Percentiles rank a stretch among this genome's conserved stretches.
Conservation (phyloP, 164 flowering plant genomes). For the Sedum album region DNA sequence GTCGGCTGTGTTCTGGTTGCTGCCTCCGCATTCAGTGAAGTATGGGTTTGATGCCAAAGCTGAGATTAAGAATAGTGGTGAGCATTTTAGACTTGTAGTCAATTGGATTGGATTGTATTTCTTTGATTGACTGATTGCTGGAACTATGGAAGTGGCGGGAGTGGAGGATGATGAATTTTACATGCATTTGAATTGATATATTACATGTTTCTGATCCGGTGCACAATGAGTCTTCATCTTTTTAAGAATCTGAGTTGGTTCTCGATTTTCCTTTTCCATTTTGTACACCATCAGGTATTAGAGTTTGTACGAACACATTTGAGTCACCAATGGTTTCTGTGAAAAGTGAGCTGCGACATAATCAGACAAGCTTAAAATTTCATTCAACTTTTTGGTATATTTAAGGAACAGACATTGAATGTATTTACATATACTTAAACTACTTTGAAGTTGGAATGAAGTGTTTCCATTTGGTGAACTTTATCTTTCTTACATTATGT, state of each 20-base stretch:
- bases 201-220: no score
- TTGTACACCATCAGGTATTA: not conserved
- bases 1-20: conserved; percentile 43
- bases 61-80: conserved; percentile 35
- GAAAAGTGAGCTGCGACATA: not conserved
- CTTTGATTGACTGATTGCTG: conserved; percentile 6
- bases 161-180: no score
- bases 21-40: conserved; percentile 20
- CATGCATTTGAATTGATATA: no score
- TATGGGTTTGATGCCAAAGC: conserved; percentile 36
- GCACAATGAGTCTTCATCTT: not conserved
- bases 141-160: no score
- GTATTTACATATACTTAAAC: not conserved
- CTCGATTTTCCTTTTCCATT: not conserved
- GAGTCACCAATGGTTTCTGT: not conserved
- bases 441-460: no score
- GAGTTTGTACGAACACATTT: not conserved
- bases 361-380: not conserved
- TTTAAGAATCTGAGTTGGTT: not conserved
- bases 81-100: not conserved
- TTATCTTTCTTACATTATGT: not conserved
- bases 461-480: not conserved
- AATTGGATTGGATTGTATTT: not conserved
- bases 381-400: not conserved
- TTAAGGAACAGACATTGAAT: no score